Evolutionary conservation across 1,139 yeast genomes (phyloP).

Genomic region (Casaregolazyma lundiana): DNA sequence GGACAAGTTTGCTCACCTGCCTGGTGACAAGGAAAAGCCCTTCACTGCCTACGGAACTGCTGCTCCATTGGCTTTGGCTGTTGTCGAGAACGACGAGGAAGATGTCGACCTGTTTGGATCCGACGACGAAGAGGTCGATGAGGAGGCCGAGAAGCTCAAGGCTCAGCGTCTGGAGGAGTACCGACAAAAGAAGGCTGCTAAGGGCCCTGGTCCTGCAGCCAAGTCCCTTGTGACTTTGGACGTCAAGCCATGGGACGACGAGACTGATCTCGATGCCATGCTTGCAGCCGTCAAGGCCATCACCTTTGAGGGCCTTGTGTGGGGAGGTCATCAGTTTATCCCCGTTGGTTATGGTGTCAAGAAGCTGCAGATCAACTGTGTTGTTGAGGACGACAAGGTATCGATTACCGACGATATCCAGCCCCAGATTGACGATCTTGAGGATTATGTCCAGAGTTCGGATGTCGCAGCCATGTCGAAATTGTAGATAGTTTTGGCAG

Average conservation of each 20-base stretch:
- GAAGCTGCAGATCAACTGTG: constrained; percentile 98
- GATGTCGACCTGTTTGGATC: constrained; percentile 96
- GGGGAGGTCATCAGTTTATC: constrained; percentile 98
- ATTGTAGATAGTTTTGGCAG: constrained; percentile 71
- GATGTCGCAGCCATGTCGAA: constrained; percentile 98
- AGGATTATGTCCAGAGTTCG: constrained; percentile 98
- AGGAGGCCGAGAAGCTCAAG: constrained; percentile 93
- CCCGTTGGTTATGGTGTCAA: constrained; percentile 99
- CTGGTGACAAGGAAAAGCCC: constrained; percentile 36
- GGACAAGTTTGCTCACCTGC: constrained; percentile 60
- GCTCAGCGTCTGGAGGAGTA: constrained; percentile 97
- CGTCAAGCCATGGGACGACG: constrained; percentile 99
- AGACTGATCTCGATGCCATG: constrained; percentile 88
- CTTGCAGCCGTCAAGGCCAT: constrained; percentile 79
- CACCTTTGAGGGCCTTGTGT: constrained; percentile 85
- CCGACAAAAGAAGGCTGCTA: constrained; percentile 95
- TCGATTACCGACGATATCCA: constrained; percentile 84
- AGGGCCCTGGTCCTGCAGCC: constrained; percentile 98
- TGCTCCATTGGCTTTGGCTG: constrained; percentile 52
- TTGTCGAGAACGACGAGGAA: constrained; percentile 79
- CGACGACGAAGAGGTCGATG: constrained; percentile 90
- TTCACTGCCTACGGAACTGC: constrained; percentile 58
- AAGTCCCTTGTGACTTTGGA: constrained; percentile 95
- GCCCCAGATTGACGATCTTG: constrained; percentile 81
- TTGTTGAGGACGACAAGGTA: constrained; percentile 94